phyloP scores from a whole-genome alignment of 257 asterid genomes.

The Solanum gandarillasii region DNA sequence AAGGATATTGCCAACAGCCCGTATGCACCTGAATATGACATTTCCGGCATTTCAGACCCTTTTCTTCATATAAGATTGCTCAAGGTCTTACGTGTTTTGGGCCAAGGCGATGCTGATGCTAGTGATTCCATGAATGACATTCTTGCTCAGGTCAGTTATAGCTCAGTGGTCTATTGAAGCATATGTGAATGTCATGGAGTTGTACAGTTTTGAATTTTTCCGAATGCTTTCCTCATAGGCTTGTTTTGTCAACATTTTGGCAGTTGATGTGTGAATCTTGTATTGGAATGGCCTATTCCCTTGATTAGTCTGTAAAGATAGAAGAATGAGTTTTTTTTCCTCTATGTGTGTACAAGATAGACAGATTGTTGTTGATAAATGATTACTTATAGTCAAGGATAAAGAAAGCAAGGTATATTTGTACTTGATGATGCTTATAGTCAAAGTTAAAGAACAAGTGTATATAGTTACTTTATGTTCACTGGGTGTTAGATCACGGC shows the following conservation, averaged over 20 bases:
- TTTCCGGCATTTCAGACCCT: constrained; percentile 93
- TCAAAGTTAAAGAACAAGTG: background rate
- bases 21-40: constrained; percentile 92
- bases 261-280: background rate
- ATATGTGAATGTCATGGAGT: background rate
- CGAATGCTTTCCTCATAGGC: background rate
- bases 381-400: background rate
- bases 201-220: background rate
- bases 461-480: background rate
- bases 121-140: constrained; percentile 95
- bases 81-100: constrained; percentile 69
- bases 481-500: background rate
- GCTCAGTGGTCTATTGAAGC: background rate
- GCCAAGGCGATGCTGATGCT: constrained; percentile 87
- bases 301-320: background rate
- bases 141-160: constrained; percentile 82
- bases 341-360: background rate
- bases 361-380: background rate
- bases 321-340: background rate
- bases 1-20: constrained; percentile 87
- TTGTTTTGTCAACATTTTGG: background rate
- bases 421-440: background rate
- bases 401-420: background rate
- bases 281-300: background rate
- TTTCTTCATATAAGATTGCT: constrained; percentile 88